Conservation (phyloP, 805 yeast species). For the Pichia paraexigua region DNA sequence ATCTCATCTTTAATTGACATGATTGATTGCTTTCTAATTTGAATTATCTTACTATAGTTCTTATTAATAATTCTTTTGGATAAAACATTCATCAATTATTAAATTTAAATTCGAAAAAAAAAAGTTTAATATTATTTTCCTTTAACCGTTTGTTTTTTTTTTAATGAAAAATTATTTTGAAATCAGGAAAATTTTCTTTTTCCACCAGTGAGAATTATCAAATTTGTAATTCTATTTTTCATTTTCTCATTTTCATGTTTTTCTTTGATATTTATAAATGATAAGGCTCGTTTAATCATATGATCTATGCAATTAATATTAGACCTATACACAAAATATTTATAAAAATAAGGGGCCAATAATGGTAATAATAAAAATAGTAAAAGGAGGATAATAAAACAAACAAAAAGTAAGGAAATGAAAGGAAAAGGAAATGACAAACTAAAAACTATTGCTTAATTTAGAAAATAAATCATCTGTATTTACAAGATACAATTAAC, state of each 20-base stretch:
- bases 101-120: background rate
- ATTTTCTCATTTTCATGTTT: background rate
- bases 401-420: background rate
- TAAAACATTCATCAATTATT: background rate
- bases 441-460: background rate
- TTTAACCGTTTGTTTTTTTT: background rate
- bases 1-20: background rate
- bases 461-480: background rate
- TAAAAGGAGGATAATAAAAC: background rate
- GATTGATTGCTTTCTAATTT: background rate
- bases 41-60: background rate
- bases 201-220: background rate
- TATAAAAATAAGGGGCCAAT: background rate
- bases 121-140: no score
- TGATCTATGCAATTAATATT: background rate
- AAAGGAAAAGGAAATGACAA: background rate
- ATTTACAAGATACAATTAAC: background rate
- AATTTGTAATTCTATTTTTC: background rate
- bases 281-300: background rate
- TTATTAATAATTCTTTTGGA: background rate
- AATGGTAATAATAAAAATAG: no score
- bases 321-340: background rate
- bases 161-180: background rate
- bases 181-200: background rate
- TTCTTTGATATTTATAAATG: no score